These are phyloP conservation scores for Xerocomus brunneocitrinus DNA, from an alignment of 768 basidiomycete species.

Conservation along the genomic window DNA sequence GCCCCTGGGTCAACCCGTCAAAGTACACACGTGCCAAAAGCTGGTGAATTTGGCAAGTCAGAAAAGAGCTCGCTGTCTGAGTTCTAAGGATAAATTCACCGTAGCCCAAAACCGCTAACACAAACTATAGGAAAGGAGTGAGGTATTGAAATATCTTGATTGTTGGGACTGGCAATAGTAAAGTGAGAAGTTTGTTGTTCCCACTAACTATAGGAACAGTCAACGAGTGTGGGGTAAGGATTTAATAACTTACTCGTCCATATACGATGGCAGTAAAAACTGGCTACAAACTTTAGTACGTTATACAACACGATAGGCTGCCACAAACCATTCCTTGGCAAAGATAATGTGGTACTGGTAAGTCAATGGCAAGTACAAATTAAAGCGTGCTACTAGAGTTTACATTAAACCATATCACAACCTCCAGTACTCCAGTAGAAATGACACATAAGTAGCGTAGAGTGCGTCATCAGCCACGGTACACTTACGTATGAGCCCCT, in stretches of 20 bases:
- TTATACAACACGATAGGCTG: too few species aligned
- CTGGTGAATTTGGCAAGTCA: constrained; percentile 2
- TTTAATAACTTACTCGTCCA: constrained; percentile 10
- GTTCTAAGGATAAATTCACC: not conserved
- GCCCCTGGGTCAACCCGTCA: not conserved
- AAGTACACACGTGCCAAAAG: constrained; percentile 6
- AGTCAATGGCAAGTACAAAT: not conserved
- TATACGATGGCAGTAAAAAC: constrained; percentile 15
- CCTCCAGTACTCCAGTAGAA: not conserved
- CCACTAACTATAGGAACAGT: constrained; percentile 10
- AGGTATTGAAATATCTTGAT: not conserved
- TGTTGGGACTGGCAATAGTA: constrained; percentile 4
- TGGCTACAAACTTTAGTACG: not conserved
- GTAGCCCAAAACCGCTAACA: not conserved
- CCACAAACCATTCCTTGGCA: constrained; percentile 7
- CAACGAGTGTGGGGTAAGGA: not conserved
- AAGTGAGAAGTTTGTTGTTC: constrained; percentile 12
- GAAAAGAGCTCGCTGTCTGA: not conserved
- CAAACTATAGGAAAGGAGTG: constrained; percentile 1
- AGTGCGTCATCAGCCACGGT: not conserved
- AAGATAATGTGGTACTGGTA: not conserved
- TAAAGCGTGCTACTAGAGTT: not conserved
- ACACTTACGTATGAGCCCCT: constrained; percentile 11
- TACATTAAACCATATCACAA: constrained; percentile 1
- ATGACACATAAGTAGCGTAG: not conserved